Evolutionary conservation across 139 green algal species (phyloP).

Genomic region (Desmodesmus armatus): DNA sequence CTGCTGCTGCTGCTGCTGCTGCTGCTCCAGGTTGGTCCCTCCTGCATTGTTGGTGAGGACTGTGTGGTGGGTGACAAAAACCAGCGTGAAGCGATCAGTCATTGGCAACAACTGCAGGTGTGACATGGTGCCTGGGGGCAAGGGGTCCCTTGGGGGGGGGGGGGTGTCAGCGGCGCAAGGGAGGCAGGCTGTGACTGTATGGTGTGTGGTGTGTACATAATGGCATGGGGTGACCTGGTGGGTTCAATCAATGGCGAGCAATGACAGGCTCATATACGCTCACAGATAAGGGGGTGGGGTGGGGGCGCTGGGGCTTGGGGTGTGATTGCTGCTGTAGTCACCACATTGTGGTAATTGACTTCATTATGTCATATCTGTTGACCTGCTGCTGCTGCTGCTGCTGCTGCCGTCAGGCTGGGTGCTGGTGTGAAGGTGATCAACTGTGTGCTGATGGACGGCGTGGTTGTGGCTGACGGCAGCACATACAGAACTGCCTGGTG

Average conservation of each 20-base stretch:
- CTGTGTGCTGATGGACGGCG: conserved; percentile 82
- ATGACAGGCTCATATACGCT: no score
- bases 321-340: conserved; percentile 7
- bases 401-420: conserved; percentile 66
- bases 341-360: no score
- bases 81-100: conserved; percentile 88
- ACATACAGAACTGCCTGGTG: conserved; percentile 87
- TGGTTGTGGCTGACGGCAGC: conserved; percentile 76
- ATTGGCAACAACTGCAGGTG: conserved; percentile 77
- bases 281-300: no score
- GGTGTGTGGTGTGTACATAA: no score
- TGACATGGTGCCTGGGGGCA: no score
- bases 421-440: conserved; percentile 84
- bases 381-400: background rate
- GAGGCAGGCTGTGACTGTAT: no score
- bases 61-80: conserved; percentile 86
- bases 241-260: no score
- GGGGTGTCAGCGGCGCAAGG: no score
- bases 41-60: conserved; percentile 81
- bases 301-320: no score
- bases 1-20: conserved; percentile 26
- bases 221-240: no score
- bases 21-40: conserved; percentile 45
- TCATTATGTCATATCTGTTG: no score
- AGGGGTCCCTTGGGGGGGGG: no score